phyloP scores from a whole-genome alignment of 2,329 filamentous ascomycete species.

The Pyrenochaeta sp. region DNA sequence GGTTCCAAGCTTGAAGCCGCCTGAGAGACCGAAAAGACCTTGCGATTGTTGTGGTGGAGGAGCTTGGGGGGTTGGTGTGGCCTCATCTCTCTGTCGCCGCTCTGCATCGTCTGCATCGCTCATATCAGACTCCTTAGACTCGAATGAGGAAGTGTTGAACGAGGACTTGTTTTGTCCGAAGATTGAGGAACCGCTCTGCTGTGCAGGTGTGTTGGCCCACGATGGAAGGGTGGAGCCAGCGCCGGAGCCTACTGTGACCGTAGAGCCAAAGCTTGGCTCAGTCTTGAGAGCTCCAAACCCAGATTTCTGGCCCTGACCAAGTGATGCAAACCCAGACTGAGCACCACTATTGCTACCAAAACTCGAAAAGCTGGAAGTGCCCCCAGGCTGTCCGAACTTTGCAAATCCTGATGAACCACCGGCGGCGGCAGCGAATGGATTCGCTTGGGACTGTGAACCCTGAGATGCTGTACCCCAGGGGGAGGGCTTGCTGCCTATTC shows the following conservation, averaged over 20 bases:
- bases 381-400: constrained; percentile 34
- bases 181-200: constrained; percentile 30
- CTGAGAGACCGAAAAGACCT: constrained; percentile 43
- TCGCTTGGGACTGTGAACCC: constrained; percentile 31
- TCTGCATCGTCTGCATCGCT: constrained; percentile 36
- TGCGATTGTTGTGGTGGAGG: constrained; percentile 31
- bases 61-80: constrained; percentile 45
- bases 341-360: constrained; percentile 18
- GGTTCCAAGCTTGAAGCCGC: constrained; percentile 71
- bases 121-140: constrained; percentile 41
- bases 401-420: constrained; percentile 41
- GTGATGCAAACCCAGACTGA: constrained; percentile 41
- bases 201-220: constrained; percentile 42
- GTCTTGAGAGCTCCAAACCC: constrained; percentile 38
- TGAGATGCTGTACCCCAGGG: constrained; percentile 35
- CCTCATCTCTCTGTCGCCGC: constrained; percentile 43
- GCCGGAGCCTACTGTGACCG: constrained; percentile 48
- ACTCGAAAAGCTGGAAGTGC: constrained; percentile 35
- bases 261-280: constrained; percentile 53
- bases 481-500: constrained; percentile 27
- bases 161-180: constrained; percentile 43
- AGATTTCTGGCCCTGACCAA: constrained; percentile 40
- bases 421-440: constrained; percentile 45
- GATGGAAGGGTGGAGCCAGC: constrained; percentile 44
- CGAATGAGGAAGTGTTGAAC: constrained; percentile 41